Percentiles rank a stretch among this genome's conserved stretches.
Evolutionary conservation across 352 stramenopile genomes (phyloP).

Genomic region (Pythium apleroticum): DNA sequence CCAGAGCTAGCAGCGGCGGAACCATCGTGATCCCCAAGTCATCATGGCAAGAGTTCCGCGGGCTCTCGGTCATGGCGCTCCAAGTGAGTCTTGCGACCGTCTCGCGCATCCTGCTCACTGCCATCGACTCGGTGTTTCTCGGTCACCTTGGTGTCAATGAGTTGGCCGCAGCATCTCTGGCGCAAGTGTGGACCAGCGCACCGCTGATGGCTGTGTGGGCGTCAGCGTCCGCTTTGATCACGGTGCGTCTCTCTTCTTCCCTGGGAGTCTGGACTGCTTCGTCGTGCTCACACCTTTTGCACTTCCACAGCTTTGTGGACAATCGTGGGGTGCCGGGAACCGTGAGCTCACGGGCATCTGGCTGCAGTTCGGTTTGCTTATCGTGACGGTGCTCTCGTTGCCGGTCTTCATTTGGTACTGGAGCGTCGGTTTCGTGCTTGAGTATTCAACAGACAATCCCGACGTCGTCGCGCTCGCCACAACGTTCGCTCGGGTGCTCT

Average conservation of each 20-base stretch:
- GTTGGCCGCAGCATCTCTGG: slow-evolving; percentile 67
- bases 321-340: slow-evolving; percentile 70
- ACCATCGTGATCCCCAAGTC: slow-evolving; percentile 16
- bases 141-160: slow-evolving; percentile 75
- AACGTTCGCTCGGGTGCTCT: slow-evolving; percentile 61
- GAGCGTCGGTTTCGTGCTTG: slow-evolving; percentile 55
- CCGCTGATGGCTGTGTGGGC: slow-evolving; percentile 67
- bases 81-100: slow-evolving; percentile 69
- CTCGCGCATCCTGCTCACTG: slow-evolving; percentile 56
- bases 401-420: slow-evolving; percentile 74
- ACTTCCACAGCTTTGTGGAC: slow-evolving; percentile 54
- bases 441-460: slow-evolving; percentile 61
- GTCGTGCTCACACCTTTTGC: neutral
- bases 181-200: slow-evolving; percentile 66
- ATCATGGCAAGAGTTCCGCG: slow-evolving; percentile 54
- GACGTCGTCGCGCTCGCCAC: slow-evolving; percentile 55
- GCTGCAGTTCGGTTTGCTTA: slow-evolving; percentile 65
- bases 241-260: slow-evolving; percentile 28
- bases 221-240: slow-evolving; percentile 61
- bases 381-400: slow-evolving; percentile 54
- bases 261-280: too few relatives aligned
- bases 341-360: slow-evolving; percentile 69
- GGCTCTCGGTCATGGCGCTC: slow-evolving; percentile 57
- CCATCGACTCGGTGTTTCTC: slow-evolving; percentile 77
- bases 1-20: slow-evolving; percentile 14